Percentiles rank a stretch among this genome's conserved stretches.
These are phyloP conservation scores for Aciculoconidium aculeatum DNA, from an alignment of 805 yeast species.

Conservation along the genomic window DNA sequence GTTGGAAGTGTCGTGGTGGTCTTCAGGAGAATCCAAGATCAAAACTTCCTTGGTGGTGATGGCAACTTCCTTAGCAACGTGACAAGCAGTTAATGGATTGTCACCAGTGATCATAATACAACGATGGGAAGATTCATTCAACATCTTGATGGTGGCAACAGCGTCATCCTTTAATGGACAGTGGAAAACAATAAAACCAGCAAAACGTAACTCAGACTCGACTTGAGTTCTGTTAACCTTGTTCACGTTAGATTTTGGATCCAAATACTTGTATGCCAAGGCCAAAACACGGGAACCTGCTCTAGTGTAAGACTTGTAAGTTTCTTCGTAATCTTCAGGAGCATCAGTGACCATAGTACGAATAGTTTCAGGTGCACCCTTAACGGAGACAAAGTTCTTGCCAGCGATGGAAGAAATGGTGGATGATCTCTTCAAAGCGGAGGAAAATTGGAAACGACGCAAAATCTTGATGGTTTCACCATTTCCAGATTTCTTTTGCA, in stretches of 20 bases:
- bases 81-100: slow-evolving; percentile 96
- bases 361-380: slow-evolving; percentile 98
- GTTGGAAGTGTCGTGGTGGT: slow-evolving; percentile 42
- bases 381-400: slow-evolving; percentile 69
- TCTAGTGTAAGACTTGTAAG: slow-evolving; percentile 86
- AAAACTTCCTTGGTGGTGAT: slow-evolving; percentile 80
- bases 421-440: slow-evolving; percentile 93
- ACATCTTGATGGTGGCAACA: slow-evolving; percentile 80
- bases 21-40: slow-evolving; percentile 81
- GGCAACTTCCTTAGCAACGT: slow-evolving; percentile 89
- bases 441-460: slow-evolving; percentile 95
- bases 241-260: slow-evolving; percentile 43
- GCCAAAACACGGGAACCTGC: slow-evolving; percentile 96
- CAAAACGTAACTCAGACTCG: slow-evolving; percentile 72
- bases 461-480: slow-evolving; percentile 51
- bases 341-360: slow-evolving; percentile 64
- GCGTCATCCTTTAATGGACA: slow-evolving; percentile 97
- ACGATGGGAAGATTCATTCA: slow-evolving; percentile 92
- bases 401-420: slow-evolving; percentile 58
- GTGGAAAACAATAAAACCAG: slow-evolving; percentile 93
- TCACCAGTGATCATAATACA: slow-evolving; percentile 98
- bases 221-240: slow-evolving; percentile 68
- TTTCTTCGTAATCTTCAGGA: slow-evolving; percentile 77
- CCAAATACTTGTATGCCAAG: slow-evolving; percentile 77
- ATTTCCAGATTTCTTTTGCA: slow-evolving; percentile 36